Percentiles rank a stretch among this genome's conserved stretches.
Conservation (phyloP, 495 filamentous ascomycete species). For the Ascodesmis nigricans region DNA sequence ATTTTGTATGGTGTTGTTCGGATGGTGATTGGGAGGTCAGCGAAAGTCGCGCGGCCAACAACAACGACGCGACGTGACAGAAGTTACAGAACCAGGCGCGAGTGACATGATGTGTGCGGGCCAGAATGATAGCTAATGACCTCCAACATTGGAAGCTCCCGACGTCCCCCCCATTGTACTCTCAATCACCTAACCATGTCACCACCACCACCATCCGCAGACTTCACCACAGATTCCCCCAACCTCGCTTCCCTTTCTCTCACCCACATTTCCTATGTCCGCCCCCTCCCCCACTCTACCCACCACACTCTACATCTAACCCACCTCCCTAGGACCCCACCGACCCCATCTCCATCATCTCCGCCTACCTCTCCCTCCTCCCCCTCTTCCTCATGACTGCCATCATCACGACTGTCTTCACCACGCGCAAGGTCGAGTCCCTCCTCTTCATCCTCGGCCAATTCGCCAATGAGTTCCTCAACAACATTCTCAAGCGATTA, state of each 20-base stretch:
- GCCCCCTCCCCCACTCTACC: conserved; percentile 10
- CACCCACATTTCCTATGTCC: conserved; percentile 90
- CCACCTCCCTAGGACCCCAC: conserved; percentile 64
- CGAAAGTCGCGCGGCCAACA: no score
- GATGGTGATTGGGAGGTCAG: no score
- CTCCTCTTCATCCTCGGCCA: conserved; percentile 80
- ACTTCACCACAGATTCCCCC: no score
- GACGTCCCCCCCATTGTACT: no score
- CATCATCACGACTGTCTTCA: conserved; percentile 76
- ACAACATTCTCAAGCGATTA: conserved; percentile 68
- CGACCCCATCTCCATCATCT: conserved; percentile 65
- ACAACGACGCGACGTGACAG: no score
- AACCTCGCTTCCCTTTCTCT: conserved; percentile 78
- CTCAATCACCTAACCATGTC: no score
- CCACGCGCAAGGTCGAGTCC: conserved; percentile 75
- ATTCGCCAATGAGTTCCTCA: conserved; percentile 79
- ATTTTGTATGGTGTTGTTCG: no score
- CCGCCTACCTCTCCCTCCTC: conserved; percentile 79
- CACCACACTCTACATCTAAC: background rate
- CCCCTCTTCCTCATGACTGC: conserved; percentile 77
- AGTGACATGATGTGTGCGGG: no score
- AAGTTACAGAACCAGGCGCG: no score
- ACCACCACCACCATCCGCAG: no score
- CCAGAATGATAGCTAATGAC: no score
- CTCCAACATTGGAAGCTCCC: no score